These are phyloP conservation scores for Brassica rapa DNA, from an alignment of 345 rosid genomes.

Conservation along the genomic window DNA sequence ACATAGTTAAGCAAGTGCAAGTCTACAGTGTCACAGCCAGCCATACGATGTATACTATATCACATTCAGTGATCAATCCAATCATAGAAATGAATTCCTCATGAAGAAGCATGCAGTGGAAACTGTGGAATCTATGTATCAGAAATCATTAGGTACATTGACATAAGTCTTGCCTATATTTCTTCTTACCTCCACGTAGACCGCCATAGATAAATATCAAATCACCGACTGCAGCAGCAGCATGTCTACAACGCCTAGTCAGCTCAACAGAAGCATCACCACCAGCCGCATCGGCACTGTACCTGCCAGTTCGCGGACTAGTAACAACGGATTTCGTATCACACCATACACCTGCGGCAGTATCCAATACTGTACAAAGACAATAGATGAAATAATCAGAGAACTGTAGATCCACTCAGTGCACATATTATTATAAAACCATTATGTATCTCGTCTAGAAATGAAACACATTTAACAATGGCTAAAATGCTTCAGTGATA, in stretches of 20 bases:
- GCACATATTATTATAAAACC: not conserved
- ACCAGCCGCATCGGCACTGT: slow-evolving; percentile 89
- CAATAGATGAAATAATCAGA: slow-evolving; percentile 26
- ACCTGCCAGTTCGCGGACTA: slow-evolving; percentile 82
- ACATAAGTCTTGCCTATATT: slow-evolving; percentile 2
- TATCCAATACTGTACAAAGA: slow-evolving; percentile 75
- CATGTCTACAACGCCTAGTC: slow-evolving; percentile 98
- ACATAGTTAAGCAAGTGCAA: slow-evolving; percentile 3
- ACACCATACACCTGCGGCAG: slow-evolving; percentile 98
- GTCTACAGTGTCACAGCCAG: slow-evolving; percentile 9
- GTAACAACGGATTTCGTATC: slow-evolving; percentile 92
- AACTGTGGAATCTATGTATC: slow-evolving; percentile 18
- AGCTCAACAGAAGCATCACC: slow-evolving; percentile 92
- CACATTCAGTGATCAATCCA: slow-evolving; percentile 4
- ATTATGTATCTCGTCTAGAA: not conserved
- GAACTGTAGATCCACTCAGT: not conserved
- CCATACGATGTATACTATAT: not conserved
- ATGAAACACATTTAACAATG: slow-evolving; percentile 17
- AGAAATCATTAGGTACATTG: slow-evolving; percentile 19
- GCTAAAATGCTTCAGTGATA: slow-evolving; percentile 11
- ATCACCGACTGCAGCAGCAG: slow-evolving; percentile 93
- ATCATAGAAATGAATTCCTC: not conserved
- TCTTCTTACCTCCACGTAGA: slow-evolving; percentile 78
- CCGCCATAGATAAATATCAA: slow-evolving; percentile 89
- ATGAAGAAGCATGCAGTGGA: slow-evolving; percentile 20